Conservation (phyloP, 2,329 filamentous ascomycete genomes). For the Xylariaceae sp. region DNA sequence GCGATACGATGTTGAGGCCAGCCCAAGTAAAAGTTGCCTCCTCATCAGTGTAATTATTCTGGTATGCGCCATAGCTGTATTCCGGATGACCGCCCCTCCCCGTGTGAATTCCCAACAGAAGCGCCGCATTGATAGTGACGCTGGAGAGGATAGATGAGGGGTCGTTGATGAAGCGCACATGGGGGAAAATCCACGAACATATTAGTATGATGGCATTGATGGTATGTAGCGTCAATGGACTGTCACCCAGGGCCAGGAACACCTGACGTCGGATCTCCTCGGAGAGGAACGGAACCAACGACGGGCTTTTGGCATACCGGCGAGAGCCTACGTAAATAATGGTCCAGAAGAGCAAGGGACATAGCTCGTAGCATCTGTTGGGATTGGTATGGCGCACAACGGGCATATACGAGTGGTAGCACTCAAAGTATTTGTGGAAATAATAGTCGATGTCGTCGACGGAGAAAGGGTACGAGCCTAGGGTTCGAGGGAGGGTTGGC, state of each 20-base stretch:
- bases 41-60: slow-evolving; percentile 43
- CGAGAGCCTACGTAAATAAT: slow-evolving; percentile 47
- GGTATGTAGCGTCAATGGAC: slow-evolving; percentile 41
- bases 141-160: slow-evolving; percentile 44
- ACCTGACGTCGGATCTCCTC: slow-evolving; percentile 44
- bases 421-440: slow-evolving; percentile 50
- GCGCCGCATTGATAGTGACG: slow-evolving; percentile 43
- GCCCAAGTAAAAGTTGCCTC: slow-evolving; percentile 50
- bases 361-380: slow-evolving; percentile 44
- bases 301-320: slow-evolving; percentile 41
- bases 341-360: slow-evolving; percentile 50
- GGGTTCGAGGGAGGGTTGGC: slow-evolving; percentile 36
- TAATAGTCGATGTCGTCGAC: slow-evolving; percentile 52
- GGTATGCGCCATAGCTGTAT: slow-evolving; percentile 41
- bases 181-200: slow-evolving; percentile 47
- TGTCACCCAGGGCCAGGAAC: slow-evolving; percentile 38
- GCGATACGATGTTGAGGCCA: slow-evolving; percentile 47
- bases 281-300: slow-evolving; percentile 40
- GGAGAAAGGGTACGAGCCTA: slow-evolving; percentile 44
- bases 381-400: slow-evolving; percentile 45
- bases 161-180: slow-evolving; percentile 46
- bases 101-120: slow-evolving; percentile 47
- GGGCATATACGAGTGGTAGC: slow-evolving; percentile 49
- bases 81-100: slow-evolving; percentile 47
- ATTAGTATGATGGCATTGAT: slow-evolving; percentile 49